Evolutionary conservation across 2,329 filamentous ascomycete genomes (phyloP), one percentile per base, ranked within the genome.

Genomic region (Juglanconis oblonga): DNA sequence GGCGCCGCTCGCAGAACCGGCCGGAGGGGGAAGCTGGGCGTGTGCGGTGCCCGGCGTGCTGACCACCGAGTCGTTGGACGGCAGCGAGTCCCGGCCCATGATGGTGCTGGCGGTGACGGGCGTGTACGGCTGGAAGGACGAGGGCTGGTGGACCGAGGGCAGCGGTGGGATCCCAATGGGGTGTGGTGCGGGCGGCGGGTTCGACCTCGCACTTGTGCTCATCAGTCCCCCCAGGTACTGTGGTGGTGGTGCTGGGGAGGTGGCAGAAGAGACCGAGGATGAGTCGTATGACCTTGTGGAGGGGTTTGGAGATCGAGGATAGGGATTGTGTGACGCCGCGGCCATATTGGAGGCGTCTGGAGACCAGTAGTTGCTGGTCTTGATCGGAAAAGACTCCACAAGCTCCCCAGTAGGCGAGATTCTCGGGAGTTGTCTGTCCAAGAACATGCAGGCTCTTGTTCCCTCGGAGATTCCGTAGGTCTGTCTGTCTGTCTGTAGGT

Each of bases 221-320:
- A 86, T 80, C 64, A 82, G 72, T 57, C 78, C 80, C 65, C 79
- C 75, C 52, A 82, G 71, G 69, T 84, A 84, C 67, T 81, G 79
- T 63, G 79, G 74, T 59, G 80, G 76, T 58, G 80, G 78, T 66
- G 80, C 80, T 53, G 85, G 85, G 24, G 85, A 87, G 33, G 84
- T 81, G 59, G 83, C 80, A 60, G 85, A 86, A 32, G 84, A 86
- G 67, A 85, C 82, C 52, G 84, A 85, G 10, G 84, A 86, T 62
- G 84, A 87, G 73, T 86, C 83, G 79, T 85, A 87, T 65, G 84
- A 86, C 72, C 80, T 79, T 64, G 80, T 82, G 65, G 84, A 86
- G 62, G 77, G 79, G 72, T 86, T 86, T 62, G 85, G 85, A 60
- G 85, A 87, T 73, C 83, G 84, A 68, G 82, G 75, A 71, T 83